Percentiles rank a stretch among this genome's conserved stretches.
phyloP scores from a whole-genome alignment of 768 basidiomycete species.

The Collybiopsis confluens region DNA sequence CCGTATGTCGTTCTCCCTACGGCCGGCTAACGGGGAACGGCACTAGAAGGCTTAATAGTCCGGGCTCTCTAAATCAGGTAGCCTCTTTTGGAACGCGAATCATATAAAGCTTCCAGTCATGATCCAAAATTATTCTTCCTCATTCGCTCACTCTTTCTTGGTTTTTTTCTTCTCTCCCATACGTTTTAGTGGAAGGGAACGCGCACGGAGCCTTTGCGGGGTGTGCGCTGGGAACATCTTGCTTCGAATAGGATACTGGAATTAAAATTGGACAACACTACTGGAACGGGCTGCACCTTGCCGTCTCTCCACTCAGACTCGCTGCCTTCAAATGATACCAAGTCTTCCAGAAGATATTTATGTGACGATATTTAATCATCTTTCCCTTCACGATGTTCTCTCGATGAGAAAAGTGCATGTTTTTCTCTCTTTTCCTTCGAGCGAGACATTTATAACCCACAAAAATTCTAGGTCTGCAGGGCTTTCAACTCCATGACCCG shows the following conservation, averaged over 20 bases:
- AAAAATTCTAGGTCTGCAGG: background rate
- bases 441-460: background rate
- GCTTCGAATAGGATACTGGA: background rate
- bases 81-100: too few species aligned
- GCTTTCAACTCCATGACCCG: background rate
- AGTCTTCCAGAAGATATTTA: conserved; percentile 5
- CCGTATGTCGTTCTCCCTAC: too few species aligned
- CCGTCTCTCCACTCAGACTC: too few species aligned
- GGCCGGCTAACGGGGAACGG: too few species aligned
- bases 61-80: too few species aligned
- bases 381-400: background rate
- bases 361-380: background rate
- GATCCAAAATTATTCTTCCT: too few species aligned
- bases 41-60: too few species aligned
- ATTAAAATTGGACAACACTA: background rate
- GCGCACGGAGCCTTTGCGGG: background rate
- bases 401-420: conserved; percentile 4
- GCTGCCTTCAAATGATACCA: background rate
- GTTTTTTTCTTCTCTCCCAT: background rate
- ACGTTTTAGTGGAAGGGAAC: background rate
- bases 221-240: background rate
- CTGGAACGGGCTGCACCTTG: too few species aligned
- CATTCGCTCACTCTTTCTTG: background rate
- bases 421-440: background rate
- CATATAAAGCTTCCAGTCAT: too few species aligned